Evolutionary conservation across 2,329 filamentous ascomycete genomes (phyloP), one percentile per base, ranked within the genome.

Genomic region (Penicillium verrucosum): DNA sequence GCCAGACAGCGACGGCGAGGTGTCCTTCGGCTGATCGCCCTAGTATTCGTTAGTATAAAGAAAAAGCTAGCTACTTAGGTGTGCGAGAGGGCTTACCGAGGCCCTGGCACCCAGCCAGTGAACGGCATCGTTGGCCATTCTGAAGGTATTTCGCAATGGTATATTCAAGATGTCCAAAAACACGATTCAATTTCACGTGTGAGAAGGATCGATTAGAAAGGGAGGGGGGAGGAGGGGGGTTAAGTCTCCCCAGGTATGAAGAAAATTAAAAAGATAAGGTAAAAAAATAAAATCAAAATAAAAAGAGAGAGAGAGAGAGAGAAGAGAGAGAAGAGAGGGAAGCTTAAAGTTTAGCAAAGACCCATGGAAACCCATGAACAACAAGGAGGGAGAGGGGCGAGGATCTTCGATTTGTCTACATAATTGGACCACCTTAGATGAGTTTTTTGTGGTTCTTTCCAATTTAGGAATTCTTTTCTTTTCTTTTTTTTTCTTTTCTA

Each of bases 1-100:
- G 16, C 75, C 78, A 8, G 77, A 79, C 16, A 74, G 67, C 5
- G 78, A 77, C 21, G 73, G 72, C 23, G 73, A 70, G 65, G 53
- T 21, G 18, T 61, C 25, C 18, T 58, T 52, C 25, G 25, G 41
- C 38, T 62, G 46, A 23, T 65, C 56, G 29, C 34, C 43, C 59
- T 63, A 30, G 29, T 32, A 5, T 23, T 23, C 3, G 25, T 56
- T 46, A 59, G 41, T 52, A 40, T 25, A 56, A 32, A 47, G 3
- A 40, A 30, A 56, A 32, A 47, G 27, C 36, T 10, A 34, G 16
- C 18, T 32, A 10, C 6, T 9, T 14, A 42, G 14, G 21, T 9
- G 21, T 16, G 11, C 21, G 3, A 29, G 9, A 37, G 36, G 9
- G 2, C 27, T 25, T 51, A 59, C 59, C 25, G 54, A 54, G 11